Evolutionary conservation across 2,329 filamentous ascomycete genomes (phyloP), one percentile per base, ranked within the genome.

Genomic region (Didymella keratinophila): DNA sequence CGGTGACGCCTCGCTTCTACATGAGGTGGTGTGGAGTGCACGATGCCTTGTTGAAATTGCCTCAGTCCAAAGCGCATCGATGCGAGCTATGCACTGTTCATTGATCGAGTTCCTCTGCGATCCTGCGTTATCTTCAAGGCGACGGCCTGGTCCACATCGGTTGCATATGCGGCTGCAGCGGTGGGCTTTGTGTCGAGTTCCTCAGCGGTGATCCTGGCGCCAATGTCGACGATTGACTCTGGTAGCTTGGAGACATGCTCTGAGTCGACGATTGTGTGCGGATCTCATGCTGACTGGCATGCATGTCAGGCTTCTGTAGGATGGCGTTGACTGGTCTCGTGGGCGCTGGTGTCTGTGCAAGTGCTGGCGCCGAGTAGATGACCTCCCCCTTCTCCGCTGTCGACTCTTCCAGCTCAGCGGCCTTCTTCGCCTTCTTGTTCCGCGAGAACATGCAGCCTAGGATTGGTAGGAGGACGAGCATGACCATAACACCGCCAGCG

Each of bases 361-460:
- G 32, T 16, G 46, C 56, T 41, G 56, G 50, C 20, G 39, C 41
- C 30, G 50, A 42, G 30, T 44, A 49, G 28, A 50, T 21, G 20
- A 52, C 10, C 8, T 50, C 34, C 12, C 58, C 58, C 43, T 60
- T 60, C 49, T 60, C 58, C 53, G 39, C 58, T 44, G 39, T 32
- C 6, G 49, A 50, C 7, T 47, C 52, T 18, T 52, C 48, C 41
- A 41, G 14, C 1, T 27, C 48, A 14, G 25, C 39, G 34, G 34
- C 50, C 27, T 51, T 42, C 34, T 46, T 50, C 2, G 49, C 39
- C 7, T 60, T 60, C 44, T 57, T 60, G 45, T 12, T 42, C 14
- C 49, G 45, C 23, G 48, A 52, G 41, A 53, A 57, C 5, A 60
- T 41, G n/a, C 49, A 60, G 6, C 58, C 58, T 11, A 60, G 21